Evolutionary conservation across 176 grass and related monocot species (phyloP).

Genomic region (Oropetium thomaeum): DNA sequence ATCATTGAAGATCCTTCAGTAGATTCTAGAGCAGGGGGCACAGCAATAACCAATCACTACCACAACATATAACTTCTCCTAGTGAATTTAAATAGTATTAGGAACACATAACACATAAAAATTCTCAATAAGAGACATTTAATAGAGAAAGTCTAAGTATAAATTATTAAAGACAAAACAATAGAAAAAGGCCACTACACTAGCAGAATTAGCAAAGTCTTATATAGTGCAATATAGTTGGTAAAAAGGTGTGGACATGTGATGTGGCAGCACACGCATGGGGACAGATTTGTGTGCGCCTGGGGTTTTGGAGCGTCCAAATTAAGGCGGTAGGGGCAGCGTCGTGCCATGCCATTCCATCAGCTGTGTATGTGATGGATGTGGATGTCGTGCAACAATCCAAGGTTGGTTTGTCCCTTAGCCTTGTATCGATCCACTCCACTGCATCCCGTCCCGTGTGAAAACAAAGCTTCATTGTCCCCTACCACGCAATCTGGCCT

Average conservation of each 20-base stretch:
- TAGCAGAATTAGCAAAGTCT: too few species aligned
- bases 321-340: neutral
- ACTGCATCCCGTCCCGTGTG: conserved; percentile 25
- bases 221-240: too few species aligned
- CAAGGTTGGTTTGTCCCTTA: conserved; percentile 35
- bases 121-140: too few species aligned
- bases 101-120: too few species aligned
- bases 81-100: too few species aligned
- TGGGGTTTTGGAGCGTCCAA: conserved; percentile 10
- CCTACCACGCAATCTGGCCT: neutral
- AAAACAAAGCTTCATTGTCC: conserved; percentile 18
- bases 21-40: neutral
- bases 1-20: neutral
- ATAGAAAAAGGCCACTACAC: too few species aligned
- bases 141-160: too few species aligned
- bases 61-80: too few species aligned
- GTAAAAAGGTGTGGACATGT: conserved; percentile 14
- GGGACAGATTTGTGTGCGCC: conserved; percentile 24
- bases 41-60: neutral
- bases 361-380: conserved; percentile 7
- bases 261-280: conserved; percentile 24
- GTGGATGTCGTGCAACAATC: conserved; percentile 12
- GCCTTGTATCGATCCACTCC: conserved; percentile 17
- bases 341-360: neutral
- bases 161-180: too few species aligned